Conservation (phyloP, 2,329 filamentous ascomycete genomes). For the Claviceps sp. region DNA sequence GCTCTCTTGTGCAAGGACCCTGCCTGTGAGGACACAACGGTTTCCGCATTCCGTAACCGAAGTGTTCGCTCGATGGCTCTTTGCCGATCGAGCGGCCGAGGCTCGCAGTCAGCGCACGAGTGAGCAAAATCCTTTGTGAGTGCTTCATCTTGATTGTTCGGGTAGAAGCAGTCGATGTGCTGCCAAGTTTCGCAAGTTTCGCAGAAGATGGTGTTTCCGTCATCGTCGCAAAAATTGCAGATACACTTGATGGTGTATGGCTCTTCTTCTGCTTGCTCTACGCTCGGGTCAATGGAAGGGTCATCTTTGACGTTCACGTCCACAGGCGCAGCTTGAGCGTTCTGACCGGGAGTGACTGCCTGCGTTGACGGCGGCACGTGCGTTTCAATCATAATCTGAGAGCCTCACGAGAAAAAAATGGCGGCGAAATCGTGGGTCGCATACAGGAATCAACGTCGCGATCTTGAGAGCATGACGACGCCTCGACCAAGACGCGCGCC, state of each 20-base stretch:
- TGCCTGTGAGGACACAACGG: conserved; percentile 14
- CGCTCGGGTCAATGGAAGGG: conserved; percentile 24
- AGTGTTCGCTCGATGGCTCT: conserved; percentile 61
- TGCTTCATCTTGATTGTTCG: conserved; percentile 56
- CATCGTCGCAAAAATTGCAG: conserved; percentile 84
- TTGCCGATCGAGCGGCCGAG: conserved; percentile 58
- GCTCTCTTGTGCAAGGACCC: conserved; percentile 53
- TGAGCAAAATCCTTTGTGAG: conserved; percentile 62
- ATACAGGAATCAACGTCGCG: conserved; percentile 32
- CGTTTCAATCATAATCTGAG: conserved; percentile 51
- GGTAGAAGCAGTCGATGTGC: conserved; percentile 94
- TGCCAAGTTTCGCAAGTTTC: conserved; percentile 96
- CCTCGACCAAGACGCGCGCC: conserved; percentile 29
- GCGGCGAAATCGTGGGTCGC: conserved; percentile 23
- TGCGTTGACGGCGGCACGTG: conserved; percentile 38
- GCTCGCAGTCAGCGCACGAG: conserved; percentile 79
- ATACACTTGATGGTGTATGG: conserved; percentile 97
- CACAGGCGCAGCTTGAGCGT: conserved; percentile 23
- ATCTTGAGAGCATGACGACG: conserved; percentile 47
- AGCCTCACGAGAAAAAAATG: conserved; percentile 27
- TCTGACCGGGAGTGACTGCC: conserved; percentile 42
- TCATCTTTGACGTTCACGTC: conserved; percentile 25
- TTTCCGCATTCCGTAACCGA: conserved; percentile 35
- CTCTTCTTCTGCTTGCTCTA: conserved; percentile 53
- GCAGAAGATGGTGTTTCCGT: conserved; percentile 95